Base-by-base conservation (phyloP, 2,329 filamentous ascomycete genomes). In the Cercospora zeina region DNA sequence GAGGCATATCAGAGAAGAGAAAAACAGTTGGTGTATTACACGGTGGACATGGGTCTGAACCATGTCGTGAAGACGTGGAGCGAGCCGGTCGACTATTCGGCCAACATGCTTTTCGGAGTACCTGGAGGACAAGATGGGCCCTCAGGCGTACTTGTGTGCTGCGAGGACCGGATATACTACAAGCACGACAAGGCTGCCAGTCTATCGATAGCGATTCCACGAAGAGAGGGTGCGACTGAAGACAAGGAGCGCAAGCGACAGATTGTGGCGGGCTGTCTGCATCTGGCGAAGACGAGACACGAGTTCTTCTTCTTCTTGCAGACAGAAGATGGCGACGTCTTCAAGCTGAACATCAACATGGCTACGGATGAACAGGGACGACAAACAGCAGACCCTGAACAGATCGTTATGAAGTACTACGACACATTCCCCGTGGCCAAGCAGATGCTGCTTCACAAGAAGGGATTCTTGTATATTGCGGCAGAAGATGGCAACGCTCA, bases 271-370 rank as follows among this genome's bases (percentile, higher is more conserved):
- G 95, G 95, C 54, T 92, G 96, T n/a, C 93, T 97, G 87, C 95
- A 99, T 79, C 96, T 96, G 76, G 88, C 97, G 74, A 93, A 95
- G 71, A 92, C 92, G 30, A 67, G 68, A 54, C 68, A 71, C 45
- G 92, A 93, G 1, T 99, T 99, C 79, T 99, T 99, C 81, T 96
- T 97, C 75, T 84, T 99, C 2, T 80, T 99, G 0, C 95, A 99
- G 75, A 92, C 90, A 0, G 95, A 99, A 62, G 96, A 99, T 74
- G 95, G 95, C n/a, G 96, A 99, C 75, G 81, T 99, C 6, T 97
- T 99, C 83, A 97, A 97, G 75, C 85, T 97, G 54, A 97, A 89
- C 0, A 87, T 99, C 63, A 92, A 97, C 67, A 93, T 97, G 87
- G 83, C 87, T 9, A 89, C 93, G 69, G 90, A 96, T 69, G 85